Evolutionary conservation across 495 filamentous ascomycete species (phyloP), one percentile per base, ranked within the genome.

Genomic region (Staphylotrichum longicolle): DNA sequence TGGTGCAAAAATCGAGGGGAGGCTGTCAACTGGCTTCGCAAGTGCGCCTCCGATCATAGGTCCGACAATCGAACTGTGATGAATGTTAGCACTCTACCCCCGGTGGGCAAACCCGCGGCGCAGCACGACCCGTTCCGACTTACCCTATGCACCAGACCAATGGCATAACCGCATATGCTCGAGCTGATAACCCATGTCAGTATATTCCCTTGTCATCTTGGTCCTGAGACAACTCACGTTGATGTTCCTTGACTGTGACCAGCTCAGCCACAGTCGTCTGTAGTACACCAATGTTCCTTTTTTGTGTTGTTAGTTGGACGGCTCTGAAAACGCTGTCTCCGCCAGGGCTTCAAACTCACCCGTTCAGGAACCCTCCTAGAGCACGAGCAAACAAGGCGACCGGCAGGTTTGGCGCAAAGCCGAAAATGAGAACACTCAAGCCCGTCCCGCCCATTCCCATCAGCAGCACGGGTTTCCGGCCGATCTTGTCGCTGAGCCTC

Each of bases 71-170:
- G 82, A 84, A 12, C 80, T 82, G 53, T 33, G 20, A n/a, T 30
- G 48, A 11, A 12, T 15, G 57, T 66, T 61, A 67, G 72, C 49
- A n/a, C 53, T 45, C 7, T 7, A 27, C 11, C 20, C 3, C 2
- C 10, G 20, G 10, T n/a, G 9, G 9, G 51, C 32, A 27, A 27
- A 27, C 20, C 20, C 20, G 20, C 20, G 0, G 1, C 20, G 20
- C 20, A 27, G 20, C 20, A 27, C 1, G 20, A 27, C 20, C 20
- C 20, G 20, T 27, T n/a, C 14, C 40, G 10, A 72, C 80, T 69
- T 74, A 89, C 86, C 94, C 94, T 65, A 98, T 76, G 72, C 92
- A 97, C 95, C 95, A 98, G 34, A 97, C 88, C 66, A 96, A 90
- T 2, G 94, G 94, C 94, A 98, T 96, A 68, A 98, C 91, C 7